Evolutionary conservation across 1,284 basidiomycete species (phyloP).

Genomic region (Crocinoboletus sp.): DNA sequence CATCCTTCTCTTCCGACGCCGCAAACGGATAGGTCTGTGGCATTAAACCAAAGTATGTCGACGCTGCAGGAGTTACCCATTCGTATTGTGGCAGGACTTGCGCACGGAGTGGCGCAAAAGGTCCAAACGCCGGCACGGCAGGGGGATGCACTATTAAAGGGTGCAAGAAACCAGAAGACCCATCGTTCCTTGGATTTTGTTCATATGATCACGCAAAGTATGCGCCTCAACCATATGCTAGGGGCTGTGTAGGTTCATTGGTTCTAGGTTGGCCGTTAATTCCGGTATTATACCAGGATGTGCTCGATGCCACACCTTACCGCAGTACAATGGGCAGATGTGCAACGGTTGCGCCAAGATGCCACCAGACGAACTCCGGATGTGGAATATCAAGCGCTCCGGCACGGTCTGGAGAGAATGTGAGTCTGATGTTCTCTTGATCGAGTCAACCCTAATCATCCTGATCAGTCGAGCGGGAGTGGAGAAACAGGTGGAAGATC

Average conservation of each 20-base stretch:
- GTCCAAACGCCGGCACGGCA: constrained; percentile 12
- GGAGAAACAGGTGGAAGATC: constrained; percentile 45
- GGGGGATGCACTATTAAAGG: constrained; percentile 42
- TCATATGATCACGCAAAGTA: constrained; percentile 53
- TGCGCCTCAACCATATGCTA: constrained; percentile 16
- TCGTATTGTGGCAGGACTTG: constrained; percentile 59
- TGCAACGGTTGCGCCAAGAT: constrained; percentile 24
- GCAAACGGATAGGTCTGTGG: constrained; percentile 45
- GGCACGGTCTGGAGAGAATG: constrained; percentile 35
- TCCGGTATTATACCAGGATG: constrained; percentile 44
- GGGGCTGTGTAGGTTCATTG: constrained; percentile 9
- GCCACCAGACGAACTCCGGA: constrained; percentile 23
- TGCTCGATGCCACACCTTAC: constrained; percentile 42
- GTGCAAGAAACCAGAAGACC: constrained; percentile 45
- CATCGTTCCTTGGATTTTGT: constrained; percentile 48
- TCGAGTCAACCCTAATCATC: constrained; percentile 13
- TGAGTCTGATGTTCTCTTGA: constrained; percentile 21
- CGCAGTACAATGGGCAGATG: constrained; percentile 29
- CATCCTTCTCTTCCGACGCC: neutral
- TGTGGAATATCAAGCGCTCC: constrained; percentile 31
- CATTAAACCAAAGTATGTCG: constrained; percentile 52
- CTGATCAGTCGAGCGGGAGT: constrained; percentile 36
- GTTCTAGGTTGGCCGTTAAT: constrained; percentile 46
- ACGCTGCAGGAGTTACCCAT: constrained; percentile 50
- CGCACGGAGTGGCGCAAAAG: constrained; percentile 38